Evolutionary conservation across 2,329 filamentous ascomycete species (phyloP).

Genomic region (Fusarium luffae): DNA sequence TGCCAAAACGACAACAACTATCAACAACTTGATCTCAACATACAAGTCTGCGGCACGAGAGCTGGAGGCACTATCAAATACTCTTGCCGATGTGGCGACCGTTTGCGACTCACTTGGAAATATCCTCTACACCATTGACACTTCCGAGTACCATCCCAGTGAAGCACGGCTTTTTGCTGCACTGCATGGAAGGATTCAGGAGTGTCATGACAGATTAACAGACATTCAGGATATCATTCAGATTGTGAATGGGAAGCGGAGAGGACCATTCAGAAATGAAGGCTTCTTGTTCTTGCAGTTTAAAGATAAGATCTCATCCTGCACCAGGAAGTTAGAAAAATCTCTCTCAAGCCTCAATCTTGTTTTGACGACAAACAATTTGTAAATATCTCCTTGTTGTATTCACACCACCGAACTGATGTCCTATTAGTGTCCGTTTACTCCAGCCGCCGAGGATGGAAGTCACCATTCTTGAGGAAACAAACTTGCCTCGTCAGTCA

Average conservation of each 20-base stretch:
- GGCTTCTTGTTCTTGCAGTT: slow-evolving; percentile 3
- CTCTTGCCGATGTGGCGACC: slow-evolving; percentile 1
- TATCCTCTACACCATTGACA: not conserved
- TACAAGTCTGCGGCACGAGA: slow-evolving; percentile 24
- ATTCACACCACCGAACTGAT: too few species aligned
- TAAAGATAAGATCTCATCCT: not conserved
- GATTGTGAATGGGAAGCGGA: not conserved
- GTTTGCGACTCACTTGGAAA: not conserved
- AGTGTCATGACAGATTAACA: not conserved
- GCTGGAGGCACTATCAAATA: not conserved
- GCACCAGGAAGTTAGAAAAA: not conserved
- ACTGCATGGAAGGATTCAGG: not conserved
- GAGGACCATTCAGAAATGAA: not conserved
- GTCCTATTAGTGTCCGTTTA: too few species aligned
- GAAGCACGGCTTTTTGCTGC: not conserved
- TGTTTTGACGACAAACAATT: too few species aligned
- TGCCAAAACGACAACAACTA: not conserved
- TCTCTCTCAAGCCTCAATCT: too few species aligned
- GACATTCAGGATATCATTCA: not conserved
- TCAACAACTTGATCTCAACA: slow-evolving; percentile 6
- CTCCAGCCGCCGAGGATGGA: too few species aligned
- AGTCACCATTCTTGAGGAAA: too few species aligned
- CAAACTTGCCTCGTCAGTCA: not conserved
- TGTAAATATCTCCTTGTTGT: too few species aligned
- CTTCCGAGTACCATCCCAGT: not conserved